Evolutionary conservation across 2,329 filamentous ascomycete species (phyloP).

Genomic region (Blumeria hordei): DNA sequence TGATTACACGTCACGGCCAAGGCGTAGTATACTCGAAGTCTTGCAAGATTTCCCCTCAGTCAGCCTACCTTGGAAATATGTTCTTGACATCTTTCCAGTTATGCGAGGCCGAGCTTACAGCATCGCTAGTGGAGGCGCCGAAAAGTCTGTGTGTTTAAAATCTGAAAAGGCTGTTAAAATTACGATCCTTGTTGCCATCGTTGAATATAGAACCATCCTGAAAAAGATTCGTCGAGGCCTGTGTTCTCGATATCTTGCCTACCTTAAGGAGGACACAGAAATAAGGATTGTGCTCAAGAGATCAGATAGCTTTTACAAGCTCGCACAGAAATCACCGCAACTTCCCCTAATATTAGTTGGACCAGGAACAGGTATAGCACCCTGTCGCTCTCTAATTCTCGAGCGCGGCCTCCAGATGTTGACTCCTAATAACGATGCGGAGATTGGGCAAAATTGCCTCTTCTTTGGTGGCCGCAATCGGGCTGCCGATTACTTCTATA

Average conservation of each 20-base stretch:
- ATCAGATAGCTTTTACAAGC: slow-evolving; percentile 15
- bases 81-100: slow-evolving; percentile 50
- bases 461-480: slow-evolving; percentile 70
- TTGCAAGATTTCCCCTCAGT: slow-evolving; percentile 75
- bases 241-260: slow-evolving; percentile 65
- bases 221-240: slow-evolving; percentile 66
- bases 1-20: slow-evolving; percentile 80
- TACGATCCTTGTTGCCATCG: slow-evolving; percentile 62
- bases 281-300: background rate
- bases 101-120: slow-evolving; percentile 87
- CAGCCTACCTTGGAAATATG: slow-evolving; percentile 50
- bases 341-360: slow-evolving; percentile 49
- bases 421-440: slow-evolving; percentile 8
- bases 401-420: slow-evolving; percentile 25
- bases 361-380: slow-evolving; percentile 70
- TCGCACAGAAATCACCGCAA: slow-evolving; percentile 18
- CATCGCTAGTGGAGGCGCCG: slow-evolving; percentile 48
- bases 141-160: slow-evolving; percentile 6
- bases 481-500: slow-evolving; percentile 58
- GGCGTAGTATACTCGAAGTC: slow-evolving; percentile 76
- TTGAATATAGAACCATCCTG: slow-evolving; percentile 76
- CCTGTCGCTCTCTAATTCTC: slow-evolving; percentile 58
- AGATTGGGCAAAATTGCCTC: slow-evolving; percentile 23
- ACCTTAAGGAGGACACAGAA: slow-evolving; percentile 10
- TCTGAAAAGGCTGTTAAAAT: slow-evolving; percentile 21